Conservation (phyloP, 108 stramenopile genomes). For the Asterionellopsis glacialis region DNA sequence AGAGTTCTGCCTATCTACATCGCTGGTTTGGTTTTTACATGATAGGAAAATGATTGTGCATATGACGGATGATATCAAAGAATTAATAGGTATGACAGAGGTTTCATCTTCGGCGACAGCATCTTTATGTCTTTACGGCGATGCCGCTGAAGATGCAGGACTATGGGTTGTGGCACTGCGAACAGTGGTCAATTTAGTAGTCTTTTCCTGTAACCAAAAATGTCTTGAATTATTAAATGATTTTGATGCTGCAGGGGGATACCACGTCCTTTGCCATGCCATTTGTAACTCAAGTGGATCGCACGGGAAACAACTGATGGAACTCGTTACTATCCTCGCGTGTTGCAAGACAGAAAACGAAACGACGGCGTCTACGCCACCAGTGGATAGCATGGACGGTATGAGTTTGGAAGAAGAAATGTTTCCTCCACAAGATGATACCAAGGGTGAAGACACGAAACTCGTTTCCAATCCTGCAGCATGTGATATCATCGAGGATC, state of each 20-base stretch:
- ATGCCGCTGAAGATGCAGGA: conserved; percentile 75
- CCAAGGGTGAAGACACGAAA: conserved; percentile 27
- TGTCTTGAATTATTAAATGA: conserved; percentile 81
- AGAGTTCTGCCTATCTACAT: conserved; percentile 66
- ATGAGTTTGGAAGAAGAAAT: conserved; percentile 1
- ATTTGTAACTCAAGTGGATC: conserved; percentile 55
- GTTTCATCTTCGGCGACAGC: conserved; percentile 6
- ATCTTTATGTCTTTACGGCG: conserved; percentile 58
- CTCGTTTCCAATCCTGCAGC: conserved; percentile 60
- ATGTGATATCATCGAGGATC: conserved; percentile 74
- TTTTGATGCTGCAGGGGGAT: conserved; percentile 85
- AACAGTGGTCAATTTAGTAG: conserved; percentile 76
- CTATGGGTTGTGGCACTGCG: conserved; percentile 82
- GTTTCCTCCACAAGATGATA: not conserved
- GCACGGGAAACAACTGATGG: conserved; percentile 74
- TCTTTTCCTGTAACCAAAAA: conserved; percentile 60
- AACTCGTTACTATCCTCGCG: conserved; percentile 63
- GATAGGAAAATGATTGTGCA: conserved; percentile 91
- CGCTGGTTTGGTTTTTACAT: conserved; percentile 89
- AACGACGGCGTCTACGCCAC: not conserved
- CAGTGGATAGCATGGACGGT: not conserved
- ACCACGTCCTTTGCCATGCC: conserved; percentile 75
- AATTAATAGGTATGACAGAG: conserved; percentile 71
- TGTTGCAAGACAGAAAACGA: conserved; percentile 38
- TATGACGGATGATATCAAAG: conserved; percentile 93